Conservation (phyloP, 2,329 filamentous ascomycete genomes). For the Aulographum hederae region DNA sequence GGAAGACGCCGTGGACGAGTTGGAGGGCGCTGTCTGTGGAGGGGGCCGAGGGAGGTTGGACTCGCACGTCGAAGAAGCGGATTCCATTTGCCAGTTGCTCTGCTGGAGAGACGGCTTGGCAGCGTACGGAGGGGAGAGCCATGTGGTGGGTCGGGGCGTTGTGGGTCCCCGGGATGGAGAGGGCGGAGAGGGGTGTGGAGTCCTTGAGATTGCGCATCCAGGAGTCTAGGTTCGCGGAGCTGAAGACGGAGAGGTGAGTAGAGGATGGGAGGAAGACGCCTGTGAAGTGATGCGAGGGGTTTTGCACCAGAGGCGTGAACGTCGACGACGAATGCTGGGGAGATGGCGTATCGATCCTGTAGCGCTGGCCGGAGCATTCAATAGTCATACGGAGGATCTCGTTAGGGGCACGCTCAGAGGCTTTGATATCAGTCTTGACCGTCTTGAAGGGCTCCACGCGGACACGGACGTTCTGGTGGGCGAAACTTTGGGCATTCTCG, state of each 20-base stretch:
- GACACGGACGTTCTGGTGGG: constrained; percentile 43
- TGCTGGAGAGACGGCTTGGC: constrained; percentile 61
- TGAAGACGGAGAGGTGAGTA: constrained; percentile 41
- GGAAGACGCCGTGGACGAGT: constrained; percentile 82
- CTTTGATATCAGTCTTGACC: constrained; percentile 41
- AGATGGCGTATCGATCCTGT: constrained; percentile 46
- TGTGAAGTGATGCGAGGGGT: constrained; percentile 20
- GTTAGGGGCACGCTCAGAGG: constrained; percentile 35
- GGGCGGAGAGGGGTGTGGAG: constrained; percentile 52
- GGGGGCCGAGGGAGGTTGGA: constrained; percentile 43
- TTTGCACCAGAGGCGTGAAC: constrained; percentile 19
- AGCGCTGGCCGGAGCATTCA: constrained; percentile 42
- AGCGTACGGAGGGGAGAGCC: constrained; percentile 81
- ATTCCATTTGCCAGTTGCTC: constrained; percentile 79
- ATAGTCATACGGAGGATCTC: constrained; percentile 63
- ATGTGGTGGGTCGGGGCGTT: constrained; percentile 76
- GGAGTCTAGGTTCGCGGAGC: constrained; percentile 45
- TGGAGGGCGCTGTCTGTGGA: constrained; percentile 46
- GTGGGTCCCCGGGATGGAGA: constrained; percentile 90
- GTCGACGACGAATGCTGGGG: constrained; percentile 13
- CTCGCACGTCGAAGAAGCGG: constrained; percentile 83
- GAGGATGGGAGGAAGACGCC: constrained; percentile 22
- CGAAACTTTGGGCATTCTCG: constrained; percentile 41
- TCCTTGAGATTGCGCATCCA: constrained; percentile 74
- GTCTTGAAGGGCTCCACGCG: constrained; percentile 50